Base-by-base conservation (phyloP, 192 early-diverging fungal species). In the Allomyces arbusculus region DNA sequence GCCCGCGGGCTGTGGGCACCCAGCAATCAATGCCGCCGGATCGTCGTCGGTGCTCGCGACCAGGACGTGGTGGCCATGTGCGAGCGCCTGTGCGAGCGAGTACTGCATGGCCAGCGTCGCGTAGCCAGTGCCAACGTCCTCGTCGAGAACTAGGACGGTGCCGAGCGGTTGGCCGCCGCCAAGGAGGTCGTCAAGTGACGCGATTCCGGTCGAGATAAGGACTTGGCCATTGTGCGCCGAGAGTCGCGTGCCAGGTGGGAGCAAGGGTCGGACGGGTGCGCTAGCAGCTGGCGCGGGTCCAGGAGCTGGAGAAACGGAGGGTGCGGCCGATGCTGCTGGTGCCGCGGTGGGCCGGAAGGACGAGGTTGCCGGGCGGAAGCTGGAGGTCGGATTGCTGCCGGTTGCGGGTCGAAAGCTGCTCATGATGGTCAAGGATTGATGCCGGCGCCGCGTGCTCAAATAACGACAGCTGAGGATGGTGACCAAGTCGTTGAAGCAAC, bases 151-250 rank as follows among this genome's bases (percentile, higher is more conserved):
- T 6, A 88, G 69, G 6, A 92, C 68, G 0, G 85, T 82, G 62
- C 91, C 91, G 0, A 94, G 77, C 0, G 91, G 91, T 4, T 92
- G 73, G 8, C 93, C 93, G 33, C 91, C 94, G 45, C 91, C 93
- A 9, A 85, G 74, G 68, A 90, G 82, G 71, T 89, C 87, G 75
- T 95, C 93, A 19, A 95, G 72, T 1, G 89, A 86, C 5, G 88
- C 86, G 1, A 89, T 83, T 4, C 93, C 93, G 0, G 87, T 90
- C 0, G 91, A 93, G 1, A 87, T 82, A 7, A 91, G 75, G 8
- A 86, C 75, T 68, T 86, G 83, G 16, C 84, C 86, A 67, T 84
- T 93, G 69, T 88, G 86, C 0, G 87, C 79, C 40, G 89, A 90
- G 5, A 88, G 73, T 16, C 83, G 79, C 55, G 88, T 88, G 55